A percentile compares a stretch with the other conserved stretches of the same genome.
Evolutionary conservation across 2,329 filamentous ascomycete genomes (phyloP).

Genomic region (Xylariales sp.): DNA sequence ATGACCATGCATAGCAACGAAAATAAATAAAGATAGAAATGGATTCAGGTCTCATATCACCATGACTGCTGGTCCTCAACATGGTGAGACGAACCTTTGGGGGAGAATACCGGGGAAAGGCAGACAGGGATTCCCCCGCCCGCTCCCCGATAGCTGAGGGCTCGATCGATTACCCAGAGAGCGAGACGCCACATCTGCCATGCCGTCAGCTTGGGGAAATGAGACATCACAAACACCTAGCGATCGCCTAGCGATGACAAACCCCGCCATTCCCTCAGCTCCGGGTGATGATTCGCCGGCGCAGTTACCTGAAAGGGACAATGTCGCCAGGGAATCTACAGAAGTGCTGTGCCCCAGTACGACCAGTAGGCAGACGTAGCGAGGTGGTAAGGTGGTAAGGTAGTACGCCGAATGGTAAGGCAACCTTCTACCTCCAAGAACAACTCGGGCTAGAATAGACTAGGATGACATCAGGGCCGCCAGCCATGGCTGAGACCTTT

Average conservation of each 20-base stretch:
- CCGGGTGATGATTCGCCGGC: constrained; percentile 20
- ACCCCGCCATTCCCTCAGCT: constrained; percentile 32
- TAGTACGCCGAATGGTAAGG: constrained; percentile 22
- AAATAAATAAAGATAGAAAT: constrained; percentile 46
- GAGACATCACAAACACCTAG: constrained; percentile 8
- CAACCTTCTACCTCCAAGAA: constrained; percentile 23
- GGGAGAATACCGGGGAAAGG: not conserved
- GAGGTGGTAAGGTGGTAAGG: not conserved
- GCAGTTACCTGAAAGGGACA: constrained; percentile 24
- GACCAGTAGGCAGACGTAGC: not conserved
- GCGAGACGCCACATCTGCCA: constrained; percentile 3
- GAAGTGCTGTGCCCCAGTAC: not conserved
- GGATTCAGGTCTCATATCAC: constrained; percentile 2
- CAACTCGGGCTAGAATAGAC: not conserved
- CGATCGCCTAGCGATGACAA: not conserved
- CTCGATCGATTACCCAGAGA: not conserved
- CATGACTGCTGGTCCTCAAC: too few relatives aligned
- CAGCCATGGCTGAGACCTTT: constrained; percentile 22
- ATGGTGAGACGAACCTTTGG: not conserved
- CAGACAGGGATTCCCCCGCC: constrained; percentile 6
- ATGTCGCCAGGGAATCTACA: constrained; percentile 12
- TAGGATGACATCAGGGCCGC: constrained; percentile 26
- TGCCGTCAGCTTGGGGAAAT: constrained; percentile 17
- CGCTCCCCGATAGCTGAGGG: not conserved
- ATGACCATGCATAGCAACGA: constrained; percentile 43